Base-by-base conservation (phyloP, 768 basidiomycete species). In the Collybia sordida region DNA sequence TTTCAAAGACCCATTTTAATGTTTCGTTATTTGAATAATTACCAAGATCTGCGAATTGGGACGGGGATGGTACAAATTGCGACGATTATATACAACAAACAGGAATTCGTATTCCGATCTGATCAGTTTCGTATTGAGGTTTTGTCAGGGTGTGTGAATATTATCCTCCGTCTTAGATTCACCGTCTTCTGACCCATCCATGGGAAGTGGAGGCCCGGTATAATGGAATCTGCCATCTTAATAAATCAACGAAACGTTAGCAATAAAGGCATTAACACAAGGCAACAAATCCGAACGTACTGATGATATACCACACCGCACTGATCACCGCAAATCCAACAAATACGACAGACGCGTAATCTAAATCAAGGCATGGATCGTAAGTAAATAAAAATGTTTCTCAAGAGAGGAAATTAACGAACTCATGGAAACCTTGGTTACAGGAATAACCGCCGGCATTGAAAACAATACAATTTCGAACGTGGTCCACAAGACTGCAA, bases 321-420 rank as follows among this genome's bases (percentile, higher is more conserved):
- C 83, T 83, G 25, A 86, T 74, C 14, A 67, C 51, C 1, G 68
- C 80, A 52, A 87, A 86, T 3, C 80, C 84, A 35, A 83, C 78
- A 50, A 85, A 86, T 14, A 86, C 83, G 12, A 81, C 84, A 7
- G 80, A 79, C 9, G 84, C 84, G 52, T 84, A 85, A 65, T 88
- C 85, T 86, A 57, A 52, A 27, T 3, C n/a, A 14, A 14, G 34
- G 15, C 3, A 11, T 11, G 31, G 3, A 3, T 12, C 17, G 17
- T 50, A 22, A 44, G 24, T 19, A 11, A 14, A 27, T 2, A 21
- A 2, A 25, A 24, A 11, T 22, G 19, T 6, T 27, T n/a, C 46
- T 38, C 24, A 19, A 46, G 24, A 14, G 45, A 21, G 22, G 23
- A n/a, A 22, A 28, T 47, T 25, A 22, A 66, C 70, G 24, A 47